Evolutionary conservation across 2,329 filamentous ascomycete species (phyloP).

Genomic region (Xylaria polymorpha): DNA sequence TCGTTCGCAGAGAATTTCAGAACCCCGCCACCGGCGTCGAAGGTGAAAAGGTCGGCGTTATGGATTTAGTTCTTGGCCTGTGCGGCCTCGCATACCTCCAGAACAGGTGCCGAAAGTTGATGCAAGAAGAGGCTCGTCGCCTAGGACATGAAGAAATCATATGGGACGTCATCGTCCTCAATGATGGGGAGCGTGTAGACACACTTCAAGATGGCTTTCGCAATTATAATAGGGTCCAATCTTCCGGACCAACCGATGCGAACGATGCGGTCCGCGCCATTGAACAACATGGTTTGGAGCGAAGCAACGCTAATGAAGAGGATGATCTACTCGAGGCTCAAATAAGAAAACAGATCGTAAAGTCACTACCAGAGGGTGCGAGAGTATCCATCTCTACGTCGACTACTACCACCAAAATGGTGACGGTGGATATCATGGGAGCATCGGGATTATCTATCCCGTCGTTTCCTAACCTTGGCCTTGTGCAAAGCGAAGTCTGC

Average conservation of each 20-base stretch:
- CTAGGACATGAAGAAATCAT: slow-evolving; percentile 66
- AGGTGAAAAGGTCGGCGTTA: slow-evolving; percentile 69
- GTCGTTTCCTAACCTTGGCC: slow-evolving; percentile 68
- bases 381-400: slow-evolving; percentile 70
- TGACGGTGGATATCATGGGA: slow-evolving; percentile 72
- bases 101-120: slow-evolving; percentile 63
- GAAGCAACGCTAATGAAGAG: slow-evolving; percentile 49
- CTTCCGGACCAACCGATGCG: slow-evolving; percentile 39
- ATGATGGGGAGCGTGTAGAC: slow-evolving; percentile 68
- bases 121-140: slow-evolving; percentile 61
- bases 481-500: slow-evolving; percentile 61
- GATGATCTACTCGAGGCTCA: slow-evolving; percentile 60
- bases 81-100: slow-evolving; percentile 72
- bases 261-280: slow-evolving; percentile 53
- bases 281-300: slow-evolving; percentile 49
- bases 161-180: slow-evolving; percentile 74
- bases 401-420: slow-evolving; percentile 69
- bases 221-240: slow-evolving; percentile 45
- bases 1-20: slow-evolving; percentile 72
- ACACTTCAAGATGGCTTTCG: slow-evolving; percentile 57
- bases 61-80: slow-evolving; percentile 70
- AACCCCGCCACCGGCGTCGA: slow-evolving; percentile 69
- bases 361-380: slow-evolving; percentile 65
- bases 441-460: slow-evolving; percentile 62
- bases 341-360: slow-evolving; percentile 65